Evolutionary conservation across 2,329 filamentous ascomycete genomes (phyloP).

Genomic region (Fusarium mangiferae): DNA sequence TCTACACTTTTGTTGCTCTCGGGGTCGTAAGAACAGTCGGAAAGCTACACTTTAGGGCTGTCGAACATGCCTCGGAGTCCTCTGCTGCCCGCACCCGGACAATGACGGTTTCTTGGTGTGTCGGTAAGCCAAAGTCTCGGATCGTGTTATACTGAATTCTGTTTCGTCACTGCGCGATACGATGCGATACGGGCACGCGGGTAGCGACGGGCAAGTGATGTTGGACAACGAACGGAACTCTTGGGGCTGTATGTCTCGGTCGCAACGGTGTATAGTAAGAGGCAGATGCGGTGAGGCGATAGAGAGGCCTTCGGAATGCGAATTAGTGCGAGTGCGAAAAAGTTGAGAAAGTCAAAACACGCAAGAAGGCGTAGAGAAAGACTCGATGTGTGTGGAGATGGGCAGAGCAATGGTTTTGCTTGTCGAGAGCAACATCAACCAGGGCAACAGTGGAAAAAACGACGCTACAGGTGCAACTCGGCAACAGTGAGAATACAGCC

Average conservation of each 20-base stretch:
- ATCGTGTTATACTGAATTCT: constrained; percentile 21
- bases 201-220: constrained; percentile 37
- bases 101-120: constrained; percentile 31
- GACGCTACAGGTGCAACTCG: constrained; percentile 39
- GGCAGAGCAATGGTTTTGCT: constrained; percentile 43
- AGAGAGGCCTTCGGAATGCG: constrained; percentile 9
- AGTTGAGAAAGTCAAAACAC: constrained; percentile 25
- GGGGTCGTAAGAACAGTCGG: constrained; percentile 42
- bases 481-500: constrained; percentile 36
- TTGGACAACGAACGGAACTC: constrained; percentile 38
- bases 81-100: constrained; percentile 48
- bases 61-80: constrained; percentile 53
- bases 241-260: constrained; percentile 47
- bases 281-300: constrained; percentile 40
- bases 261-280: constrained; percentile 32
- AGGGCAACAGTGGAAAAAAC: constrained; percentile 20
- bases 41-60: constrained; percentile 49
- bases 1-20: constrained; percentile 38
- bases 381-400: constrained; percentile 32
- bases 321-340: constrained; percentile 23
- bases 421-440: constrained; percentile 18
- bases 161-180: constrained; percentile 29
- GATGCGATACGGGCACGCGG: constrained; percentile 30
- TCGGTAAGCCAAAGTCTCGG: constrained; percentile 34
- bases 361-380: constrained; percentile 27